Evolutionary conservation across 1,139 yeast genomes (phyloP), one percentile per base, ranked within the genome.

Genomic region (Debaryomycetaceae sp.): DNA sequence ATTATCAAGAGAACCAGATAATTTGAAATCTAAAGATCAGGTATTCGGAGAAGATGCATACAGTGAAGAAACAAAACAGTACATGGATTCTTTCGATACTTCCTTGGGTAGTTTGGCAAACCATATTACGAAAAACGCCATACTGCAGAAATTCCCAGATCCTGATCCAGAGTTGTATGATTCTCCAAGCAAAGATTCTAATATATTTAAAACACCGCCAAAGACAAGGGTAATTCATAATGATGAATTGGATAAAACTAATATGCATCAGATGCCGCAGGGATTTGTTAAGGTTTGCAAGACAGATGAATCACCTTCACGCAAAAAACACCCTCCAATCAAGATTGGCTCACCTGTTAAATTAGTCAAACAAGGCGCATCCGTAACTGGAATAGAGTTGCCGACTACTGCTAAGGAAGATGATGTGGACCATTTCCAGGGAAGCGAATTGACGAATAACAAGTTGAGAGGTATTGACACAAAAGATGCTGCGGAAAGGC

Each of bases 271-370:
- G 5, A 19, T 26, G 9, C 7, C 18, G 13, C n/a, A 34, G n/a
- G 31, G 24, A 15, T 19, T 7, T 14, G 2, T 6, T 15, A 18
- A 31, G n/a, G 15, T 31, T 13, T 6, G 17, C 11, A 31, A 17
- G 33, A 6, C 17, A 5, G 33, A 31, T 4, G 8, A 2, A 16
- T 14, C 33, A 9, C n/a, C 18, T 22, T 22, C 29, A 24, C 17
- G n/a, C 19, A 30, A 17, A 16, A 56, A 49, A 34, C 50, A 48
- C 31, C 49, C 62, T 17, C 69, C 73, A 3, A 70, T 71, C 34
- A 70, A 71, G 47, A 67, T 70, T 40, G 65, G 67, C 5, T 65
- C 72, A 2, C 76, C 77, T 1, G 56, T 69, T 26, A 61, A 59
- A 41, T 47, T 69, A 32, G 59, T 66, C 13, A 66, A 59, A 45